Conservation (phyloP, 352 stramenopile genomes). For the Phytophthora ohioensis region DNA sequence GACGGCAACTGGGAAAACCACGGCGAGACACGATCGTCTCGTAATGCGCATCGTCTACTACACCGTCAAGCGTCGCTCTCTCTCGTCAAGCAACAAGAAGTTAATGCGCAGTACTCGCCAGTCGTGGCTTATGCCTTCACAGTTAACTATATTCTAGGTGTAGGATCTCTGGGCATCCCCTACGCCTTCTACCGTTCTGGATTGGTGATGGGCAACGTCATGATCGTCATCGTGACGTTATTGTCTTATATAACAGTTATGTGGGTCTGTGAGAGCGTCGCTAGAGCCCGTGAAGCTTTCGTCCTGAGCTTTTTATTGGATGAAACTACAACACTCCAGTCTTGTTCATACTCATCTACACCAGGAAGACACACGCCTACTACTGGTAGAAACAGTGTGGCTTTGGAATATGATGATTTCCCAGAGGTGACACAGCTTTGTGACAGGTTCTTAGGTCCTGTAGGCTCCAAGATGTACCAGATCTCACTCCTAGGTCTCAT, state of each 20-base stretch:
- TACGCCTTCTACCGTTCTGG: slow-evolving; percentile 88
- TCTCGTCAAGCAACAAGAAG: slow-evolving; percentile 40
- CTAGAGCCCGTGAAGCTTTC: slow-evolving; percentile 60
- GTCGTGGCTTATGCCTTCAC: slow-evolving; percentile 90
- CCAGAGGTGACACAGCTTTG: slow-evolving; percentile 85
- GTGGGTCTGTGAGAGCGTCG: slow-evolving; percentile 87
- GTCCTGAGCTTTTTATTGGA: slow-evolving; percentile 39
- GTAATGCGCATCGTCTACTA: slow-evolving; percentile 73
- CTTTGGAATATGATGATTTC: slow-evolving; percentile 61
- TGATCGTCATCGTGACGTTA: slow-evolving; percentile 83
- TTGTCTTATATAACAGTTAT: slow-evolving; percentile 91
- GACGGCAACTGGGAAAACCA: slow-evolving; percentile 68
- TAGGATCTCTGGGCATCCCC: slow-evolving; percentile 91
- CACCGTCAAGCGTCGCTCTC: slow-evolving; percentile 67
- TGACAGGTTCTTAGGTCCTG: slow-evolving; percentile 68
- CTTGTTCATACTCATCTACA: slow-evolving; percentile 11
- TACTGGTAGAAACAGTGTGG: slow-evolving; percentile 14
- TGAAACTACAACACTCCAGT: slow-evolving; percentile 45
- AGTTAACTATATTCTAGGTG: slow-evolving; percentile 94
- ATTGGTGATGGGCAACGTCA: slow-evolving; percentile 74
- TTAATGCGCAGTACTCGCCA: slow-evolving; percentile 63
- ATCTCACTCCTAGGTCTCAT: slow-evolving; percentile 88
- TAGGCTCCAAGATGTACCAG: slow-evolving; percentile 84
- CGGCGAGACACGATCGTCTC: slow-evolving; percentile 77
- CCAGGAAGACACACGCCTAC: not conserved